These are phyloP conservation scores for Saitozyma podzolica DNA, from an alignment of 768 basidiomycete genomes.

Conservation along the genomic window DNA sequence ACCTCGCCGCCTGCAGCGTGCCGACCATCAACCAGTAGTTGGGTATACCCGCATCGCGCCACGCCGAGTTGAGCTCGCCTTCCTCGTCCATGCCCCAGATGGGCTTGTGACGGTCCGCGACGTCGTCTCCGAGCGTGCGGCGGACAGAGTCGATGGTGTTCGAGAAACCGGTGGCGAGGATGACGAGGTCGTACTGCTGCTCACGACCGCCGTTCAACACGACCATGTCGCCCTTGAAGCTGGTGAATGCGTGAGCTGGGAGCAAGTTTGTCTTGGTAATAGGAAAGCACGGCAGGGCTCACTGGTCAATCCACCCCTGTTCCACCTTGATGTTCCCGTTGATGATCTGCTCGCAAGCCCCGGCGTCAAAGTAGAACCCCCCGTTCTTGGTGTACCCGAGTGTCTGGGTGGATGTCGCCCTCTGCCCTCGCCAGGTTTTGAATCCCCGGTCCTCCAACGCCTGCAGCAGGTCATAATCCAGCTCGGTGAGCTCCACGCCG, in stretches of 20 bases:
- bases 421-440: too few species aligned
- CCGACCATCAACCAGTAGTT: constrained; percentile 33
- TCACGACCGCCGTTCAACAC: constrained; percentile 21
- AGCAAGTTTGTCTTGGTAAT: background rate
- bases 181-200: constrained; percentile 29
- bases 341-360: too few species aligned
- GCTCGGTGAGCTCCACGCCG: constrained; percentile 4
- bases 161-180: constrained; percentile 34
- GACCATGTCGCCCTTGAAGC: constrained; percentile 28
- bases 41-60: constrained; percentile 13
- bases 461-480: constrained; percentile 4
- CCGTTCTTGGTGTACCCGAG: too few species aligned
- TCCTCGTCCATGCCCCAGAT: constrained; percentile 38
- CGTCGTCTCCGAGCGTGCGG: constrained; percentile 22
- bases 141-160: constrained; percentile 33
- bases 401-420: too few species aligned
- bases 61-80: constrained; percentile 29
- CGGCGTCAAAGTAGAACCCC: too few species aligned
- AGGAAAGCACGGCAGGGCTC: background rate
- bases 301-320: constrained; percentile 20
- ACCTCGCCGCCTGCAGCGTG: constrained; percentile 18
- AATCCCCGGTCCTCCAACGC: too few species aligned
- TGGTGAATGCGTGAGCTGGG: background rate
- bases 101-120: constrained; percentile 14
- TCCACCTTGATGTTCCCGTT: constrained; percentile 23